These are phyloP conservation scores for Saturnispora sanitii DNA, from an alignment of 805 yeast species.

Conservation along the genomic window DNA sequence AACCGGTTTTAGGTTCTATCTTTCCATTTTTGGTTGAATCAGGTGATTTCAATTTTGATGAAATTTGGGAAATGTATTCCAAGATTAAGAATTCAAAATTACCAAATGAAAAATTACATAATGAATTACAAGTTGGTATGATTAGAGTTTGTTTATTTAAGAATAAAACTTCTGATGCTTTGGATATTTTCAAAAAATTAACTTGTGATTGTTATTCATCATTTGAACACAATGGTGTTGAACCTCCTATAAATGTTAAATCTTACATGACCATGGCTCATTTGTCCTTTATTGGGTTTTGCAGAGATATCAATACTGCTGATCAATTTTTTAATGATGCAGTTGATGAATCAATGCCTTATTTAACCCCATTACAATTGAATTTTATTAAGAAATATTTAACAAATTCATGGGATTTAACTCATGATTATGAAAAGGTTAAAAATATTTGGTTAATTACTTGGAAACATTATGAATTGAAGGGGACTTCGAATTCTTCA, in stretches of 20 bases:
- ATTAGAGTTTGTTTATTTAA: slow-evolving; percentile 62
- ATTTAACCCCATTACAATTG: slow-evolving; percentile 59
- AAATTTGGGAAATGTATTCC: slow-evolving; percentile 47
- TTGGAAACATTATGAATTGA: slow-evolving; percentile 43
- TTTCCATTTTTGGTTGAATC: slow-evolving; percentile 56
- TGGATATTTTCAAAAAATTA: slow-evolving; percentile 51
- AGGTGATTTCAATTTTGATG: slow-evolving; percentile 51
- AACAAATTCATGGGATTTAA: slow-evolving; percentile 47
- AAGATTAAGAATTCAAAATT: slow-evolving; percentile 26
- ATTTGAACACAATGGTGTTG: slow-evolving; percentile 22
- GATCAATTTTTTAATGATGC: slow-evolving; percentile 69
- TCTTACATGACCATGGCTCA: slow-evolving; percentile 64
- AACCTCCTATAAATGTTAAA: slow-evolving; percentile 31
- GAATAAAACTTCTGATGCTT: slow-evolving; percentile 55
- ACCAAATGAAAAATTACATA: slow-evolving; percentile 26
- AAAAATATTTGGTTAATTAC: slow-evolving; percentile 55
- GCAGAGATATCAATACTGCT: slow-evolving; percentile 63
- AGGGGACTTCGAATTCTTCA: slow-evolving; percentile 48
- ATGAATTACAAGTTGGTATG: slow-evolving; percentile 56
- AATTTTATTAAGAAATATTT: slow-evolving; percentile 60
- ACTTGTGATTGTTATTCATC: slow-evolving; percentile 39
- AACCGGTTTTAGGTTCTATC: slow-evolving; percentile 58
- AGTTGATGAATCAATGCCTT: slow-evolving; percentile 60
- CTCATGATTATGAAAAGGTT: slow-evolving; percentile 49
- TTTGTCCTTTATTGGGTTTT: slow-evolving; percentile 66